These are phyloP conservation scores for Aschersonia sp. DNA, from an alignment of 2,329 filamentous ascomycete species.

Conservation along the genomic window DNA sequence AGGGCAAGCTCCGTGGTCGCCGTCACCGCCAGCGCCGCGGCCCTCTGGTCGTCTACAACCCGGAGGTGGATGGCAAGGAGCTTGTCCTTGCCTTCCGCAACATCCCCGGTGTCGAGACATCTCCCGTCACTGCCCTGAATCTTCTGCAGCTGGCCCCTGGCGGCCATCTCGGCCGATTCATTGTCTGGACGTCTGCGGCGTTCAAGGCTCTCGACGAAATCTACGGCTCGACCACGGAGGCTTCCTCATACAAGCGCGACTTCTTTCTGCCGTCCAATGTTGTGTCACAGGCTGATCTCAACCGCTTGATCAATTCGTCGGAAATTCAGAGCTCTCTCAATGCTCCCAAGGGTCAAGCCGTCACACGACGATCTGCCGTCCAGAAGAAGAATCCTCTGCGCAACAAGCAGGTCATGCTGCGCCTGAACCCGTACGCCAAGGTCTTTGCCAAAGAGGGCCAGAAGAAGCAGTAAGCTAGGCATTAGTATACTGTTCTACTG, in stretches of 20 bases:
- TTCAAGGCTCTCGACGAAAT: slow-evolving; percentile 94
- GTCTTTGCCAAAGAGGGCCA: slow-evolving; percentile 61
- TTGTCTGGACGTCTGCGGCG: slow-evolving; percentile 95
- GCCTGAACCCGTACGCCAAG: slow-evolving; percentile 94
- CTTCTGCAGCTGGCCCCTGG: slow-evolving; percentile 97
- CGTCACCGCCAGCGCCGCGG: slow-evolving; percentile 96
- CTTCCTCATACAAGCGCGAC: slow-evolving; percentile 94
- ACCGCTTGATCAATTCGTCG: slow-evolving; percentile 97
- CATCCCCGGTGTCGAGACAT: slow-evolving; percentile 96
- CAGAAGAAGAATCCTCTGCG: slow-evolving; percentile 99
- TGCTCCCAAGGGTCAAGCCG: slow-evolving; percentile 75
- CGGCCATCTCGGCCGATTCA: slow-evolving; percentile 97
- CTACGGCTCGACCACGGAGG: slow-evolving; percentile 84
- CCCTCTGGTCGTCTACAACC: slow-evolving; percentile 94
- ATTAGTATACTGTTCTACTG: slow-evolving; percentile 13
- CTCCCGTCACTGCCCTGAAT: slow-evolving; percentile 85
- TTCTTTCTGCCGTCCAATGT: slow-evolving; percentile 90
- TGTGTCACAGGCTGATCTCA: slow-evolving; percentile 86
- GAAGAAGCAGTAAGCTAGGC: slow-evolving; percentile 18
- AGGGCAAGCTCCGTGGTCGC: slow-evolving; percentile 96
- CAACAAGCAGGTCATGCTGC: slow-evolving; percentile 98
- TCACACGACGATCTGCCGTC: slow-evolving; percentile 78
- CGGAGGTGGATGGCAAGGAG: slow-evolving; percentile 87
- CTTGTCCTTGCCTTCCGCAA: slow-evolving; percentile 94
- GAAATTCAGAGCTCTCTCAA: slow-evolving; percentile 95